phyloP scores from a whole-genome alignment of 495 filamentous ascomycete species.

The Monascus purpureus region DNA sequence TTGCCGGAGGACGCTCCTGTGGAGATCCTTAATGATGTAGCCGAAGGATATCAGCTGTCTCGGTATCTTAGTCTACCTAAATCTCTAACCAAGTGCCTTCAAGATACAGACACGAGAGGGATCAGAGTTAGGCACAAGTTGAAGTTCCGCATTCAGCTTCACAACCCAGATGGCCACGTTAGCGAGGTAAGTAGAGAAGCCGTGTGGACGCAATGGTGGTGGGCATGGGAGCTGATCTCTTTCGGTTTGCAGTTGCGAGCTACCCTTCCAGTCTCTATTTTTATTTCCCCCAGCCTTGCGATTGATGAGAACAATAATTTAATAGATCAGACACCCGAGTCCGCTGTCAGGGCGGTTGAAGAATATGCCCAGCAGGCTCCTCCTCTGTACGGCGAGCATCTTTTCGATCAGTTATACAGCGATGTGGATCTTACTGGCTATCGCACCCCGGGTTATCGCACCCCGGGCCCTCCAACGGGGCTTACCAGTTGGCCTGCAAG shows the following conservation, averaged over 20 bases:
- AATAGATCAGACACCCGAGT: conserved; percentile 35
- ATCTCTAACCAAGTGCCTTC: conserved; percentile 63
- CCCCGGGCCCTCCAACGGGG: too few relatives aligned
- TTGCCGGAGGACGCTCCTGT: conserved; percentile 43
- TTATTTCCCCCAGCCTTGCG: conserved; percentile 83
- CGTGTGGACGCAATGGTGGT: too few relatives aligned
- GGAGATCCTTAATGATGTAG: conserved; percentile 57
- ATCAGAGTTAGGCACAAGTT: conserved; percentile 85
- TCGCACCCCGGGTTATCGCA: conserved; percentile 59
- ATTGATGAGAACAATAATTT: conserved; percentile 69
- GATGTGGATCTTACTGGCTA: conserved; percentile 64
- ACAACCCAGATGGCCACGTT: conserved; percentile 86
- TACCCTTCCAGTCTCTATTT: conserved; percentile 73
- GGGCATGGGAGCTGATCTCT: too few relatives aligned
- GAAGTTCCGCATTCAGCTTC: conserved; percentile 69
- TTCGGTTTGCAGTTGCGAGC: conserved; percentile 56
- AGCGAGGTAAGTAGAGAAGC: conserved; percentile 49
- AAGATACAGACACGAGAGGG: conserved; percentile 67
- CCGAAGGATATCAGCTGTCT: conserved; percentile 64
- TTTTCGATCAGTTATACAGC: conserved; percentile 77
- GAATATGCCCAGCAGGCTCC: conserved; percentile 49
- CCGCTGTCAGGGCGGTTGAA: conserved; percentile 18
- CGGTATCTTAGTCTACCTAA: conserved; percentile 59
- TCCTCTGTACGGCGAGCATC: conserved; percentile 76
- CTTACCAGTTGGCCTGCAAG: too few relatives aligned